Percentiles rank a stretch among this genome's conserved stretches.
phyloP scores from a whole-genome alignment of 768 basidiomycete genomes.

The Pisolithus sp. region DNA sequence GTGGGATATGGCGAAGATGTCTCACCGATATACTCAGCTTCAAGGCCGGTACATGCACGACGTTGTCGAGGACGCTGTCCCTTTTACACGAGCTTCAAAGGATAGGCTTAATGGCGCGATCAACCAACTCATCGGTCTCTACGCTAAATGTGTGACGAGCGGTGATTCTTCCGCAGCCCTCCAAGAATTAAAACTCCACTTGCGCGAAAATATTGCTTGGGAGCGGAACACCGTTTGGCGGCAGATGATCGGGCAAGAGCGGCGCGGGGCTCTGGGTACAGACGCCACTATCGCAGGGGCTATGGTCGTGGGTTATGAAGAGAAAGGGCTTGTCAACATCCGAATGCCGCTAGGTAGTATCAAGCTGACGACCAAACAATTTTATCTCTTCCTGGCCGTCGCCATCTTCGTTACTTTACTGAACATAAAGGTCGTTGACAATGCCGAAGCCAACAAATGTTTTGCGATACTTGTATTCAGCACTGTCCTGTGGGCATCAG shows the following conservation, averaged over 20 bases:
- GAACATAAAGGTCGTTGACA: constrained; percentile 52
- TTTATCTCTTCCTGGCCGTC: constrained; percentile 54
- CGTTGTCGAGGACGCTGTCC: constrained; percentile 56
- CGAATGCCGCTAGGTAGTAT: constrained; percentile 63
- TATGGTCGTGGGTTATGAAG: constrained; percentile 37
- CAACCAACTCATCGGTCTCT: constrained; percentile 57
- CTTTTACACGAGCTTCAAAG: constrained; percentile 63
- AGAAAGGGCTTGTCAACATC: constrained; percentile 35
- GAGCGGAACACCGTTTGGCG: constrained; percentile 98
- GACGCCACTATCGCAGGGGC: constrained; percentile 38
- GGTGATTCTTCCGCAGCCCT: constrained; percentile 65
- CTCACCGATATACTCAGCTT: constrained; percentile 37
- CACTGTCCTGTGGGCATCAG: constrained; percentile 93
- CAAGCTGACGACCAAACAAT: constrained; percentile 54
- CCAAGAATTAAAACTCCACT: constrained; percentile 78
- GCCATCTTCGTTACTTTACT: constrained; percentile 55
- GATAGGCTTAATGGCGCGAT: constrained; percentile 55
- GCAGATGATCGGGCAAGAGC: constrained; percentile 84
- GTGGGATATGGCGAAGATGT: background rate
- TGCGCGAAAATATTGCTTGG: constrained; percentile 93
- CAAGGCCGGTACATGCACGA: constrained; percentile 73
- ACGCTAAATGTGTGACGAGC: constrained; percentile 77
- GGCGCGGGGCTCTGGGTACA: constrained; percentile 43
- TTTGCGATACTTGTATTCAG: constrained; percentile 86
- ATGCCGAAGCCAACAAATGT: constrained; percentile 76